phyloP scores from a whole-genome alignment of 1,284 basidiomycete genomes.

The Sanghuangporus weigelae region DNA sequence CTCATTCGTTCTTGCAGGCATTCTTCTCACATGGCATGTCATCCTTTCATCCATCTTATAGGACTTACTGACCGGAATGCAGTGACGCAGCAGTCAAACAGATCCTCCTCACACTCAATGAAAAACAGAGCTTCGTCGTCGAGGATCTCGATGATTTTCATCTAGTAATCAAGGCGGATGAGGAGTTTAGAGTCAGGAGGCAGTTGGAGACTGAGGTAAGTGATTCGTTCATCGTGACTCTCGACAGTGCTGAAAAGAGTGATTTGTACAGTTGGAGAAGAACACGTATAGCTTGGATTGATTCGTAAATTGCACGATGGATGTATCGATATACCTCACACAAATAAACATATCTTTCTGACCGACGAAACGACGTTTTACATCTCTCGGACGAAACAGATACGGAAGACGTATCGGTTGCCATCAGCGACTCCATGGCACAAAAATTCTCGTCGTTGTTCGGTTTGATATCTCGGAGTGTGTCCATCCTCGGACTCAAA shows the following conservation, averaged over 20 bases:
- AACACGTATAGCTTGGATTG: constrained; percentile 16
- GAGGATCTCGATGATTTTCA: constrained; percentile 86
- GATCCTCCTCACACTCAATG: constrained; percentile 79
- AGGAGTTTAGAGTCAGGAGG: constrained; percentile 65
- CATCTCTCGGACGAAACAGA: too few species aligned
- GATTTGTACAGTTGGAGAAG: constrained; percentile 11
- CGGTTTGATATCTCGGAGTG: too few species aligned
- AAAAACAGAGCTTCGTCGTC: constrained; percentile 74
- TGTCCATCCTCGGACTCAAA: too few species aligned
- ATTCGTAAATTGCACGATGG: not conserved
- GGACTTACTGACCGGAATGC: not conserved
- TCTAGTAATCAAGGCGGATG: constrained; percentile 76
- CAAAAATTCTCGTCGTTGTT: too few species aligned
- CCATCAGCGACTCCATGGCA: too few species aligned
- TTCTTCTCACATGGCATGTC: constrained; percentile 69
- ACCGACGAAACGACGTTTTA: too few species aligned
- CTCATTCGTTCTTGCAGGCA: constrained; percentile 36
- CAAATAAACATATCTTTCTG: too few species aligned
- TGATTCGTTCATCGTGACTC: not conserved
- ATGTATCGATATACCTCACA: too few species aligned
- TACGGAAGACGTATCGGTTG: too few species aligned
- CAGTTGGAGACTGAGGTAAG: constrained; percentile 76
- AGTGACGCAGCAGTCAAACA: constrained; percentile 91
- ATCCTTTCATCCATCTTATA: not conserved
- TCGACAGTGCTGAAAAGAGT: not conserved